Percentiles rank a stretch among this genome's conserved stretches.
Evolutionary conservation across 2,329 filamentous ascomycete genomes (phyloP).

Genomic region (Drechslerella stenobrocha): DNA sequence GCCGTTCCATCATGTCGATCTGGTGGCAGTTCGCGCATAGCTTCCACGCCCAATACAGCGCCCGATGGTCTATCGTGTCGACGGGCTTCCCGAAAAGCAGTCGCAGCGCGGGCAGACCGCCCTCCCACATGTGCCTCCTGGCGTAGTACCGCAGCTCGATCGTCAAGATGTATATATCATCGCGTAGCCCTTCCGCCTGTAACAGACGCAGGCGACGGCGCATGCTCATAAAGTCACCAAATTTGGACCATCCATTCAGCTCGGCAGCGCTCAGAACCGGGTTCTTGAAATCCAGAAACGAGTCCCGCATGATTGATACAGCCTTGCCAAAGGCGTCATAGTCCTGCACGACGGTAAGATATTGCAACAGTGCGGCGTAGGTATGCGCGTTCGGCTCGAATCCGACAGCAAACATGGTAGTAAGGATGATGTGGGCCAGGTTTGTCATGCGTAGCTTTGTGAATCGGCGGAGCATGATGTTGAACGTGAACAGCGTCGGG

Average conservation of each 20-base stretch:
- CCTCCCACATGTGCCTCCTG: slow-evolving; percentile 46
- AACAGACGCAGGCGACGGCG: slow-evolving; percentile 28
- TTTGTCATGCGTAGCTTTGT: slow-evolving; percentile 35
- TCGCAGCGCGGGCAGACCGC: slow-evolving; percentile 27
- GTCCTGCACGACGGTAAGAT: slow-evolving; percentile 31
- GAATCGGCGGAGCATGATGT: slow-evolving; percentile 39
- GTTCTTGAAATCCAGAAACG: slow-evolving; percentile 32
- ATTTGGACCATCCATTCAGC: slow-evolving; percentile 44
- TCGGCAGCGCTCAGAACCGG: slow-evolving; percentile 33
- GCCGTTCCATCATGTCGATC: slow-evolving; percentile 21
- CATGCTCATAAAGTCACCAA: slow-evolving; percentile 46
- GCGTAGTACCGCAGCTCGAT: slow-evolving; percentile 44
- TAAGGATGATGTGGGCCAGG: slow-evolving; percentile 32
- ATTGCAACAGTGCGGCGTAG: slow-evolving; percentile 36
- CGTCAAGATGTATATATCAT: slow-evolving; percentile 34
- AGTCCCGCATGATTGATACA: slow-evolving; percentile 37
- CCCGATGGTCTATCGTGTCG: slow-evolving; percentile 30
- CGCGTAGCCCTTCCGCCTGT: slow-evolving; percentile 36
- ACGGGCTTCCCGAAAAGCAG: slow-evolving; percentile 18
- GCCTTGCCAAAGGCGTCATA: slow-evolving; percentile 43
- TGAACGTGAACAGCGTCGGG: slow-evolving; percentile 36
- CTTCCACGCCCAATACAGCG: slow-evolving; percentile 39
- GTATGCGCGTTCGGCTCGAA: slow-evolving; percentile 39
- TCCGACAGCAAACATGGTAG: slow-evolving; percentile 30
- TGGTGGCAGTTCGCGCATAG: slow-evolving; percentile 37